Conservation (phyloP, 192 early-diverging fungal genomes). For the Chytriomyces sp. region DNA sequence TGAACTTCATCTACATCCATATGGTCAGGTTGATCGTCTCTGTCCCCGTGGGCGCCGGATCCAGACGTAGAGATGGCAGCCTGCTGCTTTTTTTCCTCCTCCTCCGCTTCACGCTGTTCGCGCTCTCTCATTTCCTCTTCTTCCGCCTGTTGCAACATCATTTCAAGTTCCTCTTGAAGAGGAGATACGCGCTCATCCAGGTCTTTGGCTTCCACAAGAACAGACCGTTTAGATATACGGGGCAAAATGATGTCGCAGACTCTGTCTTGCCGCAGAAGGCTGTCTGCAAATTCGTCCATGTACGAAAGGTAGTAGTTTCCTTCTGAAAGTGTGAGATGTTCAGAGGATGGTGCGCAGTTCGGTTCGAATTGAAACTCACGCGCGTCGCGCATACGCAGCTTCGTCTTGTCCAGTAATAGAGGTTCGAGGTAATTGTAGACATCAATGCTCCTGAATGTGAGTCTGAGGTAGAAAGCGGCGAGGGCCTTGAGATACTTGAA, state of each 20-base stretch:
- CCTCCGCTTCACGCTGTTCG: background rate
- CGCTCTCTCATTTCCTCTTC: conserved; percentile 23
- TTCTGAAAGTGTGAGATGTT: conserved; percentile 27
- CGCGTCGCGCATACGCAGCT: conserved; percentile 64
- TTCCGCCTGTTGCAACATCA: conserved; percentile 15
- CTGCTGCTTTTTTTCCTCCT: conserved; percentile 14
- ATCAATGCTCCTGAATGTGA: conserved; percentile 75
- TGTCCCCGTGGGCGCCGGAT: background rate
- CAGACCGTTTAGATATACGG: conserved; percentile 72
- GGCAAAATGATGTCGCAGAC: conserved; percentile 92
- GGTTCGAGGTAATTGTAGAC: conserved; percentile 87
- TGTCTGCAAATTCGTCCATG: conserved; percentile 93
- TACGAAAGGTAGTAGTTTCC: conserved; percentile 60
- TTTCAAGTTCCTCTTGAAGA: conserved; percentile 65
- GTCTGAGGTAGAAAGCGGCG: conserved; percentile 84
- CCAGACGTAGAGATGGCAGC: background rate
- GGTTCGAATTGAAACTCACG: conserved; percentile 12
- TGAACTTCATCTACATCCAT: background rate
- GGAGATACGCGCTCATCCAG: conserved; percentile 78
- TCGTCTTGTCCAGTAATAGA: conserved; percentile 82
- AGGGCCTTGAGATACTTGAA: conserved; percentile 91
- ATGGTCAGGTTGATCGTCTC: conserved; percentile 11
- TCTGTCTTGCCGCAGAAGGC: conserved; percentile 73
- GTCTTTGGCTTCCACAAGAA: conserved; percentile 83
- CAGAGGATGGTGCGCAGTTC: background rate